Evolutionary conservation across 1,139 yeast species (phyloP).

Genomic region (Hemisphaericaspora xylofermentans): DNA sequence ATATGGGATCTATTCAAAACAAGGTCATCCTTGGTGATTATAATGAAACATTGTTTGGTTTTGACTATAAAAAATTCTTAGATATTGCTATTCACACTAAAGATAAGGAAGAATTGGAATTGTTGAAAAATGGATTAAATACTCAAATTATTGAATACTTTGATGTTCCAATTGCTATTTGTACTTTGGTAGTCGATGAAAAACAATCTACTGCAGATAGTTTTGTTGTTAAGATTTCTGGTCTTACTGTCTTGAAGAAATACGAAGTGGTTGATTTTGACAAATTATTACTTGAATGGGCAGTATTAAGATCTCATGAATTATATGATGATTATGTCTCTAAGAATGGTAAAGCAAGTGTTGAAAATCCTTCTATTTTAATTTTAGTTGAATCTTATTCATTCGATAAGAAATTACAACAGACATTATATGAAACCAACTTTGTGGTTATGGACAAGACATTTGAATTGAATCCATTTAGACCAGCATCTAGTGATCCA

Average conservation of each 20-base stretch:
- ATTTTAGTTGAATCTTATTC: conserved; percentile 47
- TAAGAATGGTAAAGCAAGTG: conserved; percentile 21
- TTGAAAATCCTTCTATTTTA: conserved; percentile 34
- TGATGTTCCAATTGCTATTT: conserved; percentile 65
- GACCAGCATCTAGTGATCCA: conserved; percentile 5
- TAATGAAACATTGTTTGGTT: conserved; percentile 49
- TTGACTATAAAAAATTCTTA: conserved; percentile 51
- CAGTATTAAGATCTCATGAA: conserved; percentile 47
- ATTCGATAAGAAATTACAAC: conserved; percentile 44
- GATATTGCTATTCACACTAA: conserved; percentile 19
- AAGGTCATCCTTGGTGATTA: conserved; percentile 33
- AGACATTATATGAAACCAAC: conserved; percentile 28
- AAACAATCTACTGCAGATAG: conserved; percentile 34
- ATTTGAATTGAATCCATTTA: conserved; percentile 31
- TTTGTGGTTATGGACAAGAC: conserved; percentile 25
- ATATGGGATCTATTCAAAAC: conserved; percentile 45
- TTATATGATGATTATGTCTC: conserved; percentile 32
- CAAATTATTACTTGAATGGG: conserved; percentile 61
- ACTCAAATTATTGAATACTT: conserved; percentile 60
- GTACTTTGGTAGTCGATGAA: conserved; percentile 42
- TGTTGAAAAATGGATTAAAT: conserved; percentile 38
- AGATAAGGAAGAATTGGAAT: conserved; percentile 23
- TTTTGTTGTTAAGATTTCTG: conserved; percentile 51
- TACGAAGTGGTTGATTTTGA: conserved; percentile 63
- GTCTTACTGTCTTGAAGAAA: conserved; percentile 64